These are phyloP conservation scores for Citrus trifoliata DNA, from an alignment of 345 rosid species.

Conservation along the genomic window DNA sequence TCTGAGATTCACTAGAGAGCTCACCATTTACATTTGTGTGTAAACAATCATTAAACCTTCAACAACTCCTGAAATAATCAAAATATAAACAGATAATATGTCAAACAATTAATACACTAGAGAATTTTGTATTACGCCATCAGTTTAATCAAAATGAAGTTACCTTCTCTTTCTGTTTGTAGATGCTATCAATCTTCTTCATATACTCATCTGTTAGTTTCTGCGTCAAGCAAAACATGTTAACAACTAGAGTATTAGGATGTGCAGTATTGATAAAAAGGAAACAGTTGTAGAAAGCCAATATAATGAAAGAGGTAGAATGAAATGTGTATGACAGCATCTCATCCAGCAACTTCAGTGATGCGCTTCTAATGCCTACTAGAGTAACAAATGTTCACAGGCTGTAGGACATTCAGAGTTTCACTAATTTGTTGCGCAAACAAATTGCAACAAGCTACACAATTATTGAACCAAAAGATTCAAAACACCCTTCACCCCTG, in stretches of 20 bases:
- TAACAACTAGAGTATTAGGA: background rate
- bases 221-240: slow-evolving; percentile 40
- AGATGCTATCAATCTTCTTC: slow-evolving; percentile 75
- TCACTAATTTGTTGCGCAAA: background rate
- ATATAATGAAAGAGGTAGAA: background rate
- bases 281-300: background rate
- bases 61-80: slow-evolving; percentile 42
- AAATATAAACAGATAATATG: background rate
- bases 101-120: background rate
- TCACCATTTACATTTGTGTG: slow-evolving; percentile 14
- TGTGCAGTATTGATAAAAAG: background rate
- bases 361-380: background rate
- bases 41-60: slow-evolving; percentile 27
- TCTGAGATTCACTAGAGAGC: background rate
- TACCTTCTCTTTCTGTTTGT: slow-evolving; percentile 97
- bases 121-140: background rate
- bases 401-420: background rate
- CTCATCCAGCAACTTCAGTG: background rate
- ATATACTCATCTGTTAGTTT: slow-evolving; percentile 82
- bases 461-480: background rate
- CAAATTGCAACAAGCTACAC: background rate
- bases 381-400: background rate
- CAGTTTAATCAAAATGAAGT: background rate
- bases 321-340: background rate
- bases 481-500: background rate